Evolutionary conservation across 805 yeast genomes (phyloP), one percentile per base, ranked within the genome.

Genomic region (Ogataea nitratoaversa): DNA sequence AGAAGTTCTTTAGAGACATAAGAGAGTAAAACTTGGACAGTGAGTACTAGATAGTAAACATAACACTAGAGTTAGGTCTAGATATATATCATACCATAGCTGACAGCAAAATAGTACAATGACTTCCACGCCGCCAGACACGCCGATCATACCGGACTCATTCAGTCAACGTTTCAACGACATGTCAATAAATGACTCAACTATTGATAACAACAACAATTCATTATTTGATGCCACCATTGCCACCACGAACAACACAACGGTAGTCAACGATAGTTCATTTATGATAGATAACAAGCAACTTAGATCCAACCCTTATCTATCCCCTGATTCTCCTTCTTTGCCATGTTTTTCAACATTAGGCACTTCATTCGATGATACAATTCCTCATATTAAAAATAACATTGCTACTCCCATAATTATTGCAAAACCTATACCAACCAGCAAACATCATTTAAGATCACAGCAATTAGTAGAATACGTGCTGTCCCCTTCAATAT

Each of bases 401-500:
- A 27, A 27, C 7, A 32, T 19, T 6, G 17, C 33, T 5, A 8
- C 34, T 11, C 11, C 9, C 25, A 22, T 7, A 7, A 11, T 11
- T 11, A 8, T 27, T 8, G 14, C 8, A 27, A 27, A 6, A 27
- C 16, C 30, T 8, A 27, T n/a, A 8, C 13, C 16, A 32, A 32
- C 9, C 24, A 33, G 32, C 38, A 34, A 14, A 16, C 17, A 23
- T 36, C 46, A 37, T 13, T 37, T 55, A 19, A 47, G 46, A 3
- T 39, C 52, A n/a, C 30, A 32, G 12, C 22, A 37, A 5, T 33
- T 59, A 13, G 42, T 48, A 14, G 37, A 36, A 19, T 53, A 49
- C 42, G 56, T 53, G 4, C 37, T 59, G 3, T 42, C 55, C 8
- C 38, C 52, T 2, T 19, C 41, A 1, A 37, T 46, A 2, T 60